phyloP scores from a whole-genome alignment of 176 grass and related monocot genomes.

The Pontederia paniculata region DNA sequence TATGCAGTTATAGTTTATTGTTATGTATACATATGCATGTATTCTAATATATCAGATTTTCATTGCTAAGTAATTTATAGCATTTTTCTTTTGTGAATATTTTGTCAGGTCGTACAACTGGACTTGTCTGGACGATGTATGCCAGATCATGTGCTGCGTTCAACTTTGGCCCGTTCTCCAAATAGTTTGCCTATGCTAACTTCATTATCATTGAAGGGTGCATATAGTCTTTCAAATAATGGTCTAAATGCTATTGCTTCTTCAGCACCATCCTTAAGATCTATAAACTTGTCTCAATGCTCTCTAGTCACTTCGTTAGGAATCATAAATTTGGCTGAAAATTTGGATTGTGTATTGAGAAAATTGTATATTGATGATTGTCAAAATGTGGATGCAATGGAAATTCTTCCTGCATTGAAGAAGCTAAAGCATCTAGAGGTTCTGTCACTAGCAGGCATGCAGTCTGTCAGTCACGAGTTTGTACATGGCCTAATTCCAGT shows the following conservation, averaged over 20 bases:
- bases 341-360: conserved; percentile 35
- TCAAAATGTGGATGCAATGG: conserved; percentile 62
- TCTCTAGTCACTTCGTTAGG: conserved; percentile 78
- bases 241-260: conserved; percentile 54
- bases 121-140: conserved; percentile 82
- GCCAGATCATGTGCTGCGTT: conserved; percentile 61
- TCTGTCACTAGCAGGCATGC: conserved; percentile 67
- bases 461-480: conserved; percentile 64
- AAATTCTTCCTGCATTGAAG: conserved; percentile 58
- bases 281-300: conserved; percentile 67
- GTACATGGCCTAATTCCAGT: conserved; percentile 52
- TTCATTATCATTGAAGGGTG: conserved; percentile 68
- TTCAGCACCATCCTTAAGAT: conserved; percentile 54
- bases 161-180: conserved; percentile 51
- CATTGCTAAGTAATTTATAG: background rate
- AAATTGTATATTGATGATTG: conserved; percentile 88
- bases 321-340: conserved; percentile 42
- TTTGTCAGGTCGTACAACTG: conserved; percentile 59
- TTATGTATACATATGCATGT: no score
- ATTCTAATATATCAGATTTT: background rate
- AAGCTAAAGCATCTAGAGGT: conserved; percentile 60
- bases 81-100: background rate
- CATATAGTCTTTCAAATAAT: conserved; percentile 70
- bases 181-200: conserved; percentile 60
- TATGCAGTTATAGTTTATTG: no score